These are phyloP conservation scores for Neoboletus subvelutipes DNA, from an alignment of 768 basidiomycete genomes.

Conservation along the genomic window DNA sequence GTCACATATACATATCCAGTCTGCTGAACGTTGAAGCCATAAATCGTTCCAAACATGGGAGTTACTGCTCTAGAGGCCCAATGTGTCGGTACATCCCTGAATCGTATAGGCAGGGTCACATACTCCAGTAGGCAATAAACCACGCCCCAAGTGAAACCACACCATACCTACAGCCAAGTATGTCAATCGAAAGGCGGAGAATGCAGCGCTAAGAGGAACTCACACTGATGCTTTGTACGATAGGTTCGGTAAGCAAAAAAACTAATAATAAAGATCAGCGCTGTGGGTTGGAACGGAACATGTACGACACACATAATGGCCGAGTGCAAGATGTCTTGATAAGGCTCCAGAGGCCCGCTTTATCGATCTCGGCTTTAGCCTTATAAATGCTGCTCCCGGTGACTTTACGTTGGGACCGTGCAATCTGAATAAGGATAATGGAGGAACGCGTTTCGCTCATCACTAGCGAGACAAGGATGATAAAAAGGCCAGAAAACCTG, in stretches of 20 bases:
- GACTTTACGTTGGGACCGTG: slow-evolving; percentile 59
- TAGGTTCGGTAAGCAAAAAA: slow-evolving; percentile 49
- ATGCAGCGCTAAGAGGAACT: slow-evolving; percentile 18
- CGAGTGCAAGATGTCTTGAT: slow-evolving; percentile 69
- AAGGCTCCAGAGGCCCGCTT: slow-evolving; percentile 48
- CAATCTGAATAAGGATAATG: slow-evolving; percentile 67
- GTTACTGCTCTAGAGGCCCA: slow-evolving; percentile 45
- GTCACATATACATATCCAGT: slow-evolving; percentile 58
- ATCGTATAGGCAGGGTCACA: neutral
- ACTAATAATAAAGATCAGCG: slow-evolving; percentile 13
- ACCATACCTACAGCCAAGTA: slow-evolving; percentile 48
- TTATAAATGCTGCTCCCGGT: slow-evolving; percentile 61
- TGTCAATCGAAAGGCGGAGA: neutral
- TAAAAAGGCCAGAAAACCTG: slow-evolving; percentile 53
- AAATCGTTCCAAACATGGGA: slow-evolving; percentile 53
- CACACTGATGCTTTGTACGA: slow-evolving; percentile 72
- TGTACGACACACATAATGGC: slow-evolving; percentile 56
- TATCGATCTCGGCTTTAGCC: slow-evolving; percentile 62
- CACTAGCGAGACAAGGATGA: slow-evolving; percentile 49
- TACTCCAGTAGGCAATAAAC: slow-evolving; percentile 65
- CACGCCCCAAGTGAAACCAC: slow-evolving; percentile 74
- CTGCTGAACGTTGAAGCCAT: slow-evolving; percentile 60
- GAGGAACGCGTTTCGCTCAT: slow-evolving; percentile 73
- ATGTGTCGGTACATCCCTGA: neutral
- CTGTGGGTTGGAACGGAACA: neutral